These are phyloP conservation scores for Penicillium sclerotigenum DNA, from an alignment of 2,329 filamentous ascomycete species.

Conservation along the genomic window DNA sequence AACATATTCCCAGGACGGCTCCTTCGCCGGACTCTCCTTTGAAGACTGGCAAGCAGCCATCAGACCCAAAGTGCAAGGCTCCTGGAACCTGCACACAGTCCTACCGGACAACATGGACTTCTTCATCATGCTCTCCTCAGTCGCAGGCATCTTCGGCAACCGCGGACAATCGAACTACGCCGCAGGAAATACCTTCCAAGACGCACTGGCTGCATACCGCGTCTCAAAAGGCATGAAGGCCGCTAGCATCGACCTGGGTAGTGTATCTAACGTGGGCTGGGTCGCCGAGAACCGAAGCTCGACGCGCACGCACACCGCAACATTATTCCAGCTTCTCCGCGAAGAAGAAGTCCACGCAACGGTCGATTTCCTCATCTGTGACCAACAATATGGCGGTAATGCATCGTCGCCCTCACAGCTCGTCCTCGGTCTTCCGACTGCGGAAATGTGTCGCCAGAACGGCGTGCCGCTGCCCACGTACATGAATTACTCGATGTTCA, in stretches of 20 bases:
- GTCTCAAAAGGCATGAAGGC: slow-evolving; percentile 16
- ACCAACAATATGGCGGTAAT: neutral
- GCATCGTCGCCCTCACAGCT: slow-evolving; percentile 5
- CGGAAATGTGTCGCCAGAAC: slow-evolving; percentile 19
- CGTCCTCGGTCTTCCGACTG: slow-evolving; percentile 19
- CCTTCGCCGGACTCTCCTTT: slow-evolving; percentile 34
- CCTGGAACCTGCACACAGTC: slow-evolving; percentile 35
- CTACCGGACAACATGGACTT: slow-evolving; percentile 39
- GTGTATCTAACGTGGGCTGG: slow-evolving; percentile 35
- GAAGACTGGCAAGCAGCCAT: slow-evolving; percentile 39
- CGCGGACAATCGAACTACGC: slow-evolving; percentile 47
- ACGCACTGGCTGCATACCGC: slow-evolving; percentile 35
- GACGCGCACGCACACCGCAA: slow-evolving; percentile 10
- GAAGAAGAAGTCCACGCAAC: slow-evolving; percentile 24
- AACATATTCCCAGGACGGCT: slow-evolving; percentile 12
- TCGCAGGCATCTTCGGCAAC: slow-evolving; percentile 46
- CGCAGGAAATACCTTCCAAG: slow-evolving; percentile 41
- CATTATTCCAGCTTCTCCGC: slow-evolving; percentile 21
- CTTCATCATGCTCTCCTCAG: slow-evolving; percentile 44
- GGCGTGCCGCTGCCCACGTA: slow-evolving; percentile 21
- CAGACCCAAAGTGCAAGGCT: slow-evolving; percentile 41
- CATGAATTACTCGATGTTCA: slow-evolving; percentile 28
- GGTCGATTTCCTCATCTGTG: slow-evolving; percentile 19
- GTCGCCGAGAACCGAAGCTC: slow-evolving; percentile 27
- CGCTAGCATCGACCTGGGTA: slow-evolving; percentile 28